Evolutionary conservation across 306 rosid species (phyloP), one percentile per base, ranked within the genome.

Genomic region (Hippophae tibetana): DNA sequence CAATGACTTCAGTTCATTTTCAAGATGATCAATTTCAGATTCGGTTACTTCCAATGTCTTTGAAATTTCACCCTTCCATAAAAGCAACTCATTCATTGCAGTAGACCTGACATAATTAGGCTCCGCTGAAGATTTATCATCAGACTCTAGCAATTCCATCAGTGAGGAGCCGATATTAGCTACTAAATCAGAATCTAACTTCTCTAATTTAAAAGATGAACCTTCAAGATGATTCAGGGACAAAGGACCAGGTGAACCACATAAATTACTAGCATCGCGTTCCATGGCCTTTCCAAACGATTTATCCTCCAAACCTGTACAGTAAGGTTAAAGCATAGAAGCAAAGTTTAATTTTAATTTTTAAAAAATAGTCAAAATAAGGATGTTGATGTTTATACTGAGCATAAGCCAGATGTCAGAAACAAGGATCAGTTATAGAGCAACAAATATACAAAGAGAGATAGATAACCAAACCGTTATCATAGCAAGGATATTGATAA

Each of bases 1-100:
- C 70, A 89, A 70, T 0, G 58, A 72, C 78, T 84, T 93, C 13
- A 84, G 75, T 69, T 93, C 89, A 59, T 63, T 93, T 75, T 89
- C 99, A 54, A 93, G 95, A 43, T 13, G 76, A 82, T 93, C 99
- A 74, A 86, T 86, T 81, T 89, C 95, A 72, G 89, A 68, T 70
- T 89, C 99, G 9, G 95, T 93, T 60, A 76, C 69, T 81, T 89
- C 99, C 85, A 93, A 48, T 8, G 76, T 81, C 79, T 89, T 93
- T 1, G 97, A 93, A 70, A 93, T 66, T 63, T 93, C 94, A 72
- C 85, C 82, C 81, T 86, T 93, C 85, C 74, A 93, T 61, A 83
- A 66, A 47, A 89, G 80, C 62, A 93, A 72, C 80, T 89, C 84
- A 70, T 79, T 84, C 62, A 89, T 69, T 54, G 90, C 84, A 62